phyloP scores from a whole-genome alignment of 768 basidiomycete species.

The Lactarius akahatsu region DNA sequence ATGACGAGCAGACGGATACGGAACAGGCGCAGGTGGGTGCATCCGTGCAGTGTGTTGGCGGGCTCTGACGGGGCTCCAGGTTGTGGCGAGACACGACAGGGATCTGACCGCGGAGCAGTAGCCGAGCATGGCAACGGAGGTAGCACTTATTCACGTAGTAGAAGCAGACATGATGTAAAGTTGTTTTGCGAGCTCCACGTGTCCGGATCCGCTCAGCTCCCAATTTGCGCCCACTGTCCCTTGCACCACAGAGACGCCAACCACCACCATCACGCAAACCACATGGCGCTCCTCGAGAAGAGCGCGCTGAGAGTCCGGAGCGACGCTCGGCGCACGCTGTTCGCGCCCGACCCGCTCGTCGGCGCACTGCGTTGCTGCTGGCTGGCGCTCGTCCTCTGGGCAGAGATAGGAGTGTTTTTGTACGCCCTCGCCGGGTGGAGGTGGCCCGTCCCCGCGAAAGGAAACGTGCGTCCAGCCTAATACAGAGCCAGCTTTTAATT shows the following conservation, averaged over 20 bases:
- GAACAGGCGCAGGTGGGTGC: slow-evolving; percentile 64
- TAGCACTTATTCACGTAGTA: no score
- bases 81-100: not conserved
- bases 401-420: slow-evolving; percentile 61
- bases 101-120: slow-evolving; percentile 2
- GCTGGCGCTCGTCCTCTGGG: slow-evolving; percentile 66
- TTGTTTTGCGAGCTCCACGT: not conserved
- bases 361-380: slow-evolving; percentile 51
- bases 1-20: slow-evolving; percentile 64
- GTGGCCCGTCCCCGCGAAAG: slow-evolving; percentile 50
- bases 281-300: slow-evolving; percentile 3
- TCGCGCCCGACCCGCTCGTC: slow-evolving; percentile 19
- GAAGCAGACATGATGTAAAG: not conserved
- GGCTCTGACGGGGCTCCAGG: not conserved
- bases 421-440: slow-evolving; percentile 47
- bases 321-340: not conserved
- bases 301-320: not conserved
- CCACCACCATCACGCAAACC: no score
- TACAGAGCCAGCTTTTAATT: no score
- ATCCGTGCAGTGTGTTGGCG: not conserved
- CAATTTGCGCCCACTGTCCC: not conserved
- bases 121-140: no score
- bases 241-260: not conserved
- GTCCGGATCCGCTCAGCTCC: not conserved
- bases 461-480: no score